A percentile compares a stretch with the other conserved stretches of the same genome.
Evolutionary conservation across 176 grass and related monocot genomes (phyloP).

Genomic region (Pontederia paniculata): DNA sequence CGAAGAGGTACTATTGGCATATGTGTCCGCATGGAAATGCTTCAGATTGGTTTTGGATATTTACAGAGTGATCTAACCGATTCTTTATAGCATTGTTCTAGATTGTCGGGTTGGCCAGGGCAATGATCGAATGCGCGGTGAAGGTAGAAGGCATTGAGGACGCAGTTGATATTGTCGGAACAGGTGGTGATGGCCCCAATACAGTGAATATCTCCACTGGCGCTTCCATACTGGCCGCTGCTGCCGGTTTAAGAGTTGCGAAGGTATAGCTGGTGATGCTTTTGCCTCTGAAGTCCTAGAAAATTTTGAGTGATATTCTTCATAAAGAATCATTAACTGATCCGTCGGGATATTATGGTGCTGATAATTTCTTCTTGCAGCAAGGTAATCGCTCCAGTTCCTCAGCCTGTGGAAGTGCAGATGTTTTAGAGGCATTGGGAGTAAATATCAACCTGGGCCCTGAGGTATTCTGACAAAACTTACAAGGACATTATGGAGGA

Average conservation of each 20-base stretch:
- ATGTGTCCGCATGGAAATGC: neutral
- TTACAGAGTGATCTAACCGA: neutral
- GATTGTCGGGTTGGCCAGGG: conserved; percentile 85
- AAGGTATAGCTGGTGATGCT: conserved; percentile 33
- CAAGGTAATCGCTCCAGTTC: conserved; percentile 95
- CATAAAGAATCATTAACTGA: neutral
- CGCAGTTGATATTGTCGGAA: conserved; percentile 86
- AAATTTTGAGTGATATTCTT: too few species aligned
- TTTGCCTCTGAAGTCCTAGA: neutral
- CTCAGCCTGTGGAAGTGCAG: conserved; percentile 91
- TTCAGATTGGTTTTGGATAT: neutral
- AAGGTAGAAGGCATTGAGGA: conserved; percentile 50
- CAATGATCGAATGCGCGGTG: conserved; percentile 57
- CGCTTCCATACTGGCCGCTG: conserved; percentile 69
- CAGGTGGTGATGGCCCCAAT: conserved; percentile 75
- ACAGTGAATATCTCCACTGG: conserved; percentile 99
- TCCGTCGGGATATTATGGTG: neutral
- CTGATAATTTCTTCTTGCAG: conserved; percentile 25
- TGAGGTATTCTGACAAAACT: conserved; percentile 36
- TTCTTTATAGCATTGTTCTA: conserved; percentile 2
- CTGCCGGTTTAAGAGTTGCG: conserved; percentile 72
- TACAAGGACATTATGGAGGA: neutral
- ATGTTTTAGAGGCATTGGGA: conserved; percentile 73
- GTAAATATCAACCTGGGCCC: conserved; percentile 79
- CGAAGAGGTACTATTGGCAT: conserved; percentile 40